phyloP scores from a whole-genome alignment of 148 eudicot species.

The Rhododendron simsii region DNA sequence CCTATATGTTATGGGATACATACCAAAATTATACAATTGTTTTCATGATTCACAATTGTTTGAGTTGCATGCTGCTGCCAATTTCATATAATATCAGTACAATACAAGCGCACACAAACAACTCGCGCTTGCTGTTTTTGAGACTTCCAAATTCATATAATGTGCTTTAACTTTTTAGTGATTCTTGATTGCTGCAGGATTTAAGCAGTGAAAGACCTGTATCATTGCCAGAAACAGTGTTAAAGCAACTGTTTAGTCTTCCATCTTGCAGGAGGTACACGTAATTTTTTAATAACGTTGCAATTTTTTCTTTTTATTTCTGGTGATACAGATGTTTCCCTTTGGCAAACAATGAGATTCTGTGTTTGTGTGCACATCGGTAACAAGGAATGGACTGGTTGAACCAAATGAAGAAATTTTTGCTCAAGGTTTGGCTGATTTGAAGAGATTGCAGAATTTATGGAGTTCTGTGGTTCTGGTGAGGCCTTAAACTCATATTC shows the following conservation, averaged over 20 bases:
- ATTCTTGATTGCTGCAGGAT: constrained; percentile 30
- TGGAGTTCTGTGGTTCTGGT: constrained; percentile 73
- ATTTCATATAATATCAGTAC: background rate
- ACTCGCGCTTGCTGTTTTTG: background rate
- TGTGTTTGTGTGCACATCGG: constrained; percentile 7
- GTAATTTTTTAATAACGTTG: background rate
- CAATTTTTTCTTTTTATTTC: background rate
- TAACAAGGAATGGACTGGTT: constrained; percentile 27
- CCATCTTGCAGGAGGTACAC: constrained; percentile 56
- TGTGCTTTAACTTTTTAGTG: background rate
- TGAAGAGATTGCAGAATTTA: constrained; percentile 31
- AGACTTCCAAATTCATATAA: background rate
- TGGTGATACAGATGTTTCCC: background rate
- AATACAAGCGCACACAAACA: background rate
- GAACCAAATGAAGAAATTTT: constrained; percentile 44
- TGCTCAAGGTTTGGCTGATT: constrained; percentile 36
- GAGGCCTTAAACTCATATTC: constrained; percentile 13
- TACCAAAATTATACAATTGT: background rate
- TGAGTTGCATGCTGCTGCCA: background rate
- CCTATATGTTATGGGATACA: too few relatives aligned
- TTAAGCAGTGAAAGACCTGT: constrained; percentile 25
- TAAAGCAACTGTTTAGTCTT: constrained; percentile 47
- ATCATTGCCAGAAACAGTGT: constrained; percentile 26
- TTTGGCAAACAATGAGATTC: constrained; percentile 2
- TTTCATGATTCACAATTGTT: background rate